Evolutionary conservation across 345 rosid species (phyloP), one percentile per base, ranked within the genome.

Genomic region (Aquilaria sinensis): DNA sequence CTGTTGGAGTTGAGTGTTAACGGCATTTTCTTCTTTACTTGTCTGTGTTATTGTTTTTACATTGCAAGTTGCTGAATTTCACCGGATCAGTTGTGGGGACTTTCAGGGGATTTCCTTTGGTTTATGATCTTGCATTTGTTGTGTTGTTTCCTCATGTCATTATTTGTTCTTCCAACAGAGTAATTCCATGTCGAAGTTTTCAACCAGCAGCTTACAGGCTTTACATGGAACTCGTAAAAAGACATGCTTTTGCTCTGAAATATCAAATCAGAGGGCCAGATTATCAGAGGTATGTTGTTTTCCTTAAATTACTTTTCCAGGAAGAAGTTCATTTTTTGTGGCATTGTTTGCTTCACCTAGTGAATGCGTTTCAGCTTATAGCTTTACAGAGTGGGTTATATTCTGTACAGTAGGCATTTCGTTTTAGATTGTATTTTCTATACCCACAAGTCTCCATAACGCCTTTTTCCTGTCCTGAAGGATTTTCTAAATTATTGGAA

Each of bases 171-270:
- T 50, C 34, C 56, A 59, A 29, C 82, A 94, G 99, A 67, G 87
- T 90, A 62, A 71, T 87, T 64, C 87, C 97, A 12, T 67, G 62
- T 33, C 77, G 99, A 67, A 61, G 51, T 61, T 72, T 73, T 32
- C 92, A 80, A 51, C 81, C 80, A 15, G 85, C 83, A 5, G 95
- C 96, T 11, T 94, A 87, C 65, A 83, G 97, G 67, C 86, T 94
- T 43, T 91, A 86, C 71, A 49, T 88, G 81, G 99, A 94, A 73
- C 93, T 94, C 12, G 78, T 89, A 46, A 87, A 79, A 71, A 80
- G 96, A 68, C 75, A 88, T 52, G 86, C 78, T 43, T 85, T 87
- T 72, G 52, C 69, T 4, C 76, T 83, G 51, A 77, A 78, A 62
- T 77, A 76, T 63, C 90, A 82, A 59, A 73, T 81, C 34, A 75